Conservation (phyloP, 441 rosid species). For the Melastoma candidum region DNA sequence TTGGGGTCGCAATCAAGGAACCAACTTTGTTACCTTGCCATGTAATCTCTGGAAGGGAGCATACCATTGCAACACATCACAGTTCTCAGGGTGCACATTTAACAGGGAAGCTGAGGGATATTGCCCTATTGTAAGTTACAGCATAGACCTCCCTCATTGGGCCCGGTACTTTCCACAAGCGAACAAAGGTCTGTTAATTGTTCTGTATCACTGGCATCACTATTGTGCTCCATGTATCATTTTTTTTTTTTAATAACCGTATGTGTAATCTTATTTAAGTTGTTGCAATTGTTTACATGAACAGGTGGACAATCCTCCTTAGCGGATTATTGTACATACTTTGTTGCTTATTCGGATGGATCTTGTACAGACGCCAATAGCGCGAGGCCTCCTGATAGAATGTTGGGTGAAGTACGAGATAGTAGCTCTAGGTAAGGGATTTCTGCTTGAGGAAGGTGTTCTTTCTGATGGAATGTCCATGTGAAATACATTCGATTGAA, state of each 20-base stretch:
- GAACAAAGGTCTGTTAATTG: conserved; percentile 58
- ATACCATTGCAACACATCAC: conserved; percentile 88
- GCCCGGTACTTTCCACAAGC: conserved; percentile 97
- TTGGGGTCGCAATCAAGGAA: conserved; percentile 97
- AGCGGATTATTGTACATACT: conserved; percentile 96
- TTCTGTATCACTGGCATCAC: conserved; percentile 3
- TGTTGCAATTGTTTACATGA: conserved; percentile 7
- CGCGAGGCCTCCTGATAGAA: conserved; percentile 93
- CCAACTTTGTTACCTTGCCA: conserved; percentile 79
- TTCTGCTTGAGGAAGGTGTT: background rate
- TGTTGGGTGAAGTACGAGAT: conserved; percentile 98
- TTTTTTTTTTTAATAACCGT: no score
- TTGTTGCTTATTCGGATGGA: conserved; percentile 98
- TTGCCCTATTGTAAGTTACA: conserved; percentile 91
- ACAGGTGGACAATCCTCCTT: conserved; percentile 98
- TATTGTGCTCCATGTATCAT: no score
- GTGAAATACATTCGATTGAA: conserved; percentile 8
- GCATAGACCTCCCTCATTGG: conserved; percentile 94
- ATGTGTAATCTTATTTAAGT: no score
- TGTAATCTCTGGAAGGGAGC: conserved; percentile 98
- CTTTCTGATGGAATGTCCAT: background rate
- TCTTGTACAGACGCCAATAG: conserved; percentile 91
- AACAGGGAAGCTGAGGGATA: conserved; percentile 99
- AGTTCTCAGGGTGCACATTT: conserved; percentile 92
- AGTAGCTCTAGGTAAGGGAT: conserved; percentile 62